A percentile compares a stretch with the other conserved stretches of the same genome.
Conservation (phyloP, 202 grass and related monocot genomes). For the Panicum hallii region DNA sequence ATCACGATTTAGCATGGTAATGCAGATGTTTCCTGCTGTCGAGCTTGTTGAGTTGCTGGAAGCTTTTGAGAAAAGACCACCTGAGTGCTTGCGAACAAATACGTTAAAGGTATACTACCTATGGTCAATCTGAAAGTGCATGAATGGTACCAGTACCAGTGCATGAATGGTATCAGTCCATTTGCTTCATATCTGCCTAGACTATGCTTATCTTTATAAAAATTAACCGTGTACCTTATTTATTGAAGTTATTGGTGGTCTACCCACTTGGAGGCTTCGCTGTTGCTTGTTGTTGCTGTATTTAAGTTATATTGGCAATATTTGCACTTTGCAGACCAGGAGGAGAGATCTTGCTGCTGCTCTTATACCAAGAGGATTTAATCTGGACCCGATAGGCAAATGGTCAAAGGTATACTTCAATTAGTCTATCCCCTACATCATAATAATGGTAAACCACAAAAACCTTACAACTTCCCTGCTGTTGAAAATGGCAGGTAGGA, state of each 20-base stretch:
- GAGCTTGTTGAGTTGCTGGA: constrained; percentile 92
- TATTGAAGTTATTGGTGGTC: neutral
- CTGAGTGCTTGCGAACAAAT: constrained; percentile 90
- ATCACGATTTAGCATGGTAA: neutral
- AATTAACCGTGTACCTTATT: neutral
- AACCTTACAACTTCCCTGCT: constrained; percentile 16
- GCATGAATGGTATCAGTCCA: constrained; percentile 24
- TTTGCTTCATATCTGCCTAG: constrained; percentile 23
- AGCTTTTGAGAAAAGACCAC: constrained; percentile 93
- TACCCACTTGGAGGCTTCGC: neutral
- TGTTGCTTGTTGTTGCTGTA: neutral
- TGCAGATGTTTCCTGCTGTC: constrained; percentile 88
- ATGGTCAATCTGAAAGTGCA: constrained; percentile 18
- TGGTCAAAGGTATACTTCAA: constrained; percentile 90
- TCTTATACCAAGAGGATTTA: constrained; percentile 97
- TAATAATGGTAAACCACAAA: constrained; percentile 9
- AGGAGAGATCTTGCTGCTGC: constrained; percentile 98
- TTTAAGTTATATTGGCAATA: neutral
- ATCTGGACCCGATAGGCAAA: constrained; percentile 96
- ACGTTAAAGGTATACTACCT: constrained; percentile 79
- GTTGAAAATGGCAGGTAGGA: constrained; percentile 74
- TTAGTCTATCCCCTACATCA: constrained; percentile 6
- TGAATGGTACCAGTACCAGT: neutral
- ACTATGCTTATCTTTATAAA: constrained; percentile 24
- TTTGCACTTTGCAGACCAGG: constrained; percentile 65